These are phyloP conservation scores for Solidago caesia DNA, from an alignment of 129 eudicot species.

Conservation along the genomic window DNA sequence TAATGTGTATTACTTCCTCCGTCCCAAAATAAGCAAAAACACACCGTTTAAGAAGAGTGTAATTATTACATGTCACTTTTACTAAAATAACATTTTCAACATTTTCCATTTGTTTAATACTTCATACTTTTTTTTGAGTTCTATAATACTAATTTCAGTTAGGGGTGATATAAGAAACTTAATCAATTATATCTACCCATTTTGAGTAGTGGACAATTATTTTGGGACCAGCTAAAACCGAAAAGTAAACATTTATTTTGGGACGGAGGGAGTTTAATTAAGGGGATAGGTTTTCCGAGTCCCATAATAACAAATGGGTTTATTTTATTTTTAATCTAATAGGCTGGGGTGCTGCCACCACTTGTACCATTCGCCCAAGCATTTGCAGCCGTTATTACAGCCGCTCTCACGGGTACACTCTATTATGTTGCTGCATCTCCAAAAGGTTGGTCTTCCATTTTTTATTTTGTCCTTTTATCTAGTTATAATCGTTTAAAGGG, in stretches of 20 bases:
- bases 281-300: too few species aligned
- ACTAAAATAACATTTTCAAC: not conserved
- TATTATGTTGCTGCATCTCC: constrained; percentile 95
- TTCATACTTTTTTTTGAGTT: not conserved
- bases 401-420: constrained; percentile 88
- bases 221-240: too few species aligned
- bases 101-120: not conserved
- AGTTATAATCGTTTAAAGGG: not conserved
- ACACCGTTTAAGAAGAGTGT: too few species aligned
- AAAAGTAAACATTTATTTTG: too few species aligned
- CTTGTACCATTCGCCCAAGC: constrained; percentile 98
- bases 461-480: not conserved
- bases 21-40: too few species aligned
- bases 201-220: too few species aligned
- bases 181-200: too few species aligned
- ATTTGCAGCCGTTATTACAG: constrained; percentile 96
- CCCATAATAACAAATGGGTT: not conserved
- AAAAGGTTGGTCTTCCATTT: constrained; percentile 51
- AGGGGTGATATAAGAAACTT: too few species aligned
- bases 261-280: too few species aligned
- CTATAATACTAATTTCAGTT: too few species aligned
- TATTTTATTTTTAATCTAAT: constrained; percentile 6
- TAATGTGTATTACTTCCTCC: too few species aligned
- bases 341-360: constrained; percentile 95
- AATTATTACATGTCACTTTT: too few species aligned